A percentile compares a stretch with the other conserved stretches of the same genome.
These are phyloP conservation scores for Diddensiella caesifluorescens DNA, from an alignment of 805 yeast genomes.

Conservation along the genomic window DNA sequence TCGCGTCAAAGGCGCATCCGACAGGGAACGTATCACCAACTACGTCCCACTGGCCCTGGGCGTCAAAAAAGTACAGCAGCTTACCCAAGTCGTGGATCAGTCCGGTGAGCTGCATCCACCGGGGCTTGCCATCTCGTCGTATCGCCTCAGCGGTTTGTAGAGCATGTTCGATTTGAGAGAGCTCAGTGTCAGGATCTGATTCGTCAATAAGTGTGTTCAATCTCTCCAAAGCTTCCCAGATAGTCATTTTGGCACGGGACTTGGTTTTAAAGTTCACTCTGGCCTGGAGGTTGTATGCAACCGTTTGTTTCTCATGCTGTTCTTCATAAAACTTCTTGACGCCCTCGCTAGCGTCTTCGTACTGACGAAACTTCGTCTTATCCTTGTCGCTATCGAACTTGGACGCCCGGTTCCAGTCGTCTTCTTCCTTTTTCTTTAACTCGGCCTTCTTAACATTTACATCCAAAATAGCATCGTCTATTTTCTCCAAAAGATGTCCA, in stretches of 20 bases:
- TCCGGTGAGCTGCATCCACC: slow-evolving; percentile 75
- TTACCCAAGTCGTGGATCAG: slow-evolving; percentile 68
- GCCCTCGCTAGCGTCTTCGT: slow-evolving; percentile 62
- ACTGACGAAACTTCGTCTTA: slow-evolving; percentile 50
- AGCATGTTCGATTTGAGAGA: slow-evolving; percentile 71
- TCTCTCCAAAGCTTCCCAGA: slow-evolving; percentile 66
- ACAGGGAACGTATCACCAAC: slow-evolving; percentile 77
- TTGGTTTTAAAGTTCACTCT: slow-evolving; percentile 66
- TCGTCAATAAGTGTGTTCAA: slow-evolving; percentile 61
- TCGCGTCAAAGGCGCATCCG: slow-evolving; percentile 59
- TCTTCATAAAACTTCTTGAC: slow-evolving; percentile 62
- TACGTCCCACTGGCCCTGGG: slow-evolving; percentile 75
- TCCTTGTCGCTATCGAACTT: slow-evolving; percentile 26
- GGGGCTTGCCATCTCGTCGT: slow-evolving; percentile 57
- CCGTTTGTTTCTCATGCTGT: slow-evolving; percentile 66
- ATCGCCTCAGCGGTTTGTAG: slow-evolving; percentile 73
- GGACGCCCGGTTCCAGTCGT: slow-evolving; percentile 20
- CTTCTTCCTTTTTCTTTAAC: slow-evolving; percentile 1
- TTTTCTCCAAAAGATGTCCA: slow-evolving; percentile 18
- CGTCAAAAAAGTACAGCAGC: slow-evolving; percentile 60
- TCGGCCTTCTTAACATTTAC: slow-evolving; percentile 18
- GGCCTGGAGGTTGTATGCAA: slow-evolving; percentile 66
- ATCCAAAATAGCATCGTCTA: slow-evolving; percentile 19
- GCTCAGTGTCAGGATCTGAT: slow-evolving; percentile 69
- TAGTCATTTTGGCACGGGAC: slow-evolving; percentile 58